These are phyloP conservation scores for Oemleria cerasiformis DNA, from an alignment of 306 rosid genomes.

Conservation along the genomic window DNA sequence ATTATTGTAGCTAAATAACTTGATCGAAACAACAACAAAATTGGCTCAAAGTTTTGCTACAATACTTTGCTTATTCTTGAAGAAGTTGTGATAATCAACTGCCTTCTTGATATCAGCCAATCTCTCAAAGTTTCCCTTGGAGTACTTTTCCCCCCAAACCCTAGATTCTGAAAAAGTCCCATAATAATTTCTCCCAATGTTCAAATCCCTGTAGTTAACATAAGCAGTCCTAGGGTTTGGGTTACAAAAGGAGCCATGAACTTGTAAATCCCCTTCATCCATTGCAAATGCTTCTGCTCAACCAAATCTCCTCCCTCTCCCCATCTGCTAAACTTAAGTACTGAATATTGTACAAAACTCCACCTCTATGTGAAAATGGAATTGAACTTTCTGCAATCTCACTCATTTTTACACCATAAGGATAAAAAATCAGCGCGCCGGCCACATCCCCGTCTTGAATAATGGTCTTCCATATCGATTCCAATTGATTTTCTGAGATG, in stretches of 20 bases:
- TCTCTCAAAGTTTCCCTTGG: conserved; percentile 3
- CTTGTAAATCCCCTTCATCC: conserved; percentile 4
- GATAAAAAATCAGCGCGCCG: conserved; percentile 11
- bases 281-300: conserved; percentile 1
- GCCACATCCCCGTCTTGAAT: conserved; percentile 11
- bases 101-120: not conserved
- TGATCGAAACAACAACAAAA: too few species aligned
- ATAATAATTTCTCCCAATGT: not conserved
- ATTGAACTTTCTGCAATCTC: conserved; percentile 19
- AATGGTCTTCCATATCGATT: conserved; percentile 15
- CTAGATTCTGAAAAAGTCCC: not conserved
- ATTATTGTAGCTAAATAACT: too few species aligned
- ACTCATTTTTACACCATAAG: conserved; percentile 30
- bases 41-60: too few species aligned
- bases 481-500: conserved; percentile 5
- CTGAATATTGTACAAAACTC: conserved; percentile 9
- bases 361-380: conserved; percentile 16
- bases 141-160: conserved; percentile 13
- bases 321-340: not conserved
- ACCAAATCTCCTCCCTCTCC: not conserved
- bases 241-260: conserved; percentile 10
- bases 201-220: conserved; percentile 15
- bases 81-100: conserved; percentile 4
- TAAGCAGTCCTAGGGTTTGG: conserved; percentile 14
- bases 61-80: conserved; percentile 13